Evolutionary conservation across 176 grass and related monocot genomes (phyloP), one percentile per base, ranked within the genome.

Genomic region (Puccinellia tenuiflora): DNA sequence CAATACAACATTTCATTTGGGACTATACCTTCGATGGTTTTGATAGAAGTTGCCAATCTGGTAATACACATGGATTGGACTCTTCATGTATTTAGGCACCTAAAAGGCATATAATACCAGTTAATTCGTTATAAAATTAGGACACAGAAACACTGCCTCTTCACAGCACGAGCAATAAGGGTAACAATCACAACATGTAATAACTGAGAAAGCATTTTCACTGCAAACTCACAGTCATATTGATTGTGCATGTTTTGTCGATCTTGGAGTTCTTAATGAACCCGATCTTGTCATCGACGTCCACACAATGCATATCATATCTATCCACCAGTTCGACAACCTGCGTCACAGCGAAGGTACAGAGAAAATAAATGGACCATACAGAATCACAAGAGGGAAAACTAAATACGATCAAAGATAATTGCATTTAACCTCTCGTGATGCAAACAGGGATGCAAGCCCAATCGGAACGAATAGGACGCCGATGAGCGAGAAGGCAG

Each of bases 11-110:
- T 26, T 40, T 43, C 8, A 34, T 71, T 60, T 54, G 25, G 51
- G 60, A 66, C 54, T 83, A 51, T 95, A 98, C 93, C 93, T 86
- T 50, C 91, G 85, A 87, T 98, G 96, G 73, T 98, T 98, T 57
- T 98, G 96, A 76, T 98, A 95, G 87, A 98, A 95, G 77, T 92
- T 81, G 33, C 89, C 83, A 0, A 95, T 92, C 88, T 95, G 84
- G 46, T 98, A 98, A 79, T 98, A 95, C 37, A 98, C 73, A 34
- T 98, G 83, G 86, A 98, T 83, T 71, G 92, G 92, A 67, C 86
- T 91, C 61, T 88, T 91, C 92, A 95, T 98, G 16, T 61, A 29
- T 84, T 88, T 95, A 38, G 89, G 93, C n/a, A 98, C 90, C 96
- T 98, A 72, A 81, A 91, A 87, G 24, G 52, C 82, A 75, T 76